phyloP scores from a whole-genome alignment of 257 asterid species.

The Vinca minor region DNA sequence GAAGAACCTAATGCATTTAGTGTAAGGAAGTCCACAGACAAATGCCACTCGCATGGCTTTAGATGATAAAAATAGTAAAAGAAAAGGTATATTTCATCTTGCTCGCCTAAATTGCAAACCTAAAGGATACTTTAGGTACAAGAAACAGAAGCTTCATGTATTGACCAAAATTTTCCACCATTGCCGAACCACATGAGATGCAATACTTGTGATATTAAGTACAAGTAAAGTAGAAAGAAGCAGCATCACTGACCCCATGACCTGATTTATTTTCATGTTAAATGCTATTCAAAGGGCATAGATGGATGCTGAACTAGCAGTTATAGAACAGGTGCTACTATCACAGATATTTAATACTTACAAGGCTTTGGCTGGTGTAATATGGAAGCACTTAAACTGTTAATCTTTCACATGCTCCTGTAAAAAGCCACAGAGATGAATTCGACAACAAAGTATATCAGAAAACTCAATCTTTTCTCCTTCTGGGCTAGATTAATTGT shows the following conservation, averaged over 20 bases:
- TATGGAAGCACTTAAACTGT: neutral
- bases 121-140: neutral
- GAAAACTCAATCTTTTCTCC: neutral
- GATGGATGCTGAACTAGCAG: neutral
- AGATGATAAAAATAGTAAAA: neutral
- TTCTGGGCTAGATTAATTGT: neutral
- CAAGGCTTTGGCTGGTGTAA: neutral
- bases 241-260: neutral
- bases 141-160: neutral
- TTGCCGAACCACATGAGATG: neutral
- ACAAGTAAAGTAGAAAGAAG: neutral
- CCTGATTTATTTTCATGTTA: neutral
- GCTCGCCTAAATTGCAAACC: neutral
- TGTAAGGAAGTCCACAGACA: neutral
- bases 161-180: neutral
- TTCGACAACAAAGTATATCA: neutral
- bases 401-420: conserved; percentile 1
- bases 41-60: neutral
- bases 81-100: neutral
- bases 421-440: neutral
- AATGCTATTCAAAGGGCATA: neutral
- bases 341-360: neutral
- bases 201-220: neutral
- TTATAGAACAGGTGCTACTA: neutral
- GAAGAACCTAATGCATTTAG: neutral